Evolutionary conservation across 106 monocot species (phyloP).

Genomic region (Alisma plantagoaquatica): DNA sequence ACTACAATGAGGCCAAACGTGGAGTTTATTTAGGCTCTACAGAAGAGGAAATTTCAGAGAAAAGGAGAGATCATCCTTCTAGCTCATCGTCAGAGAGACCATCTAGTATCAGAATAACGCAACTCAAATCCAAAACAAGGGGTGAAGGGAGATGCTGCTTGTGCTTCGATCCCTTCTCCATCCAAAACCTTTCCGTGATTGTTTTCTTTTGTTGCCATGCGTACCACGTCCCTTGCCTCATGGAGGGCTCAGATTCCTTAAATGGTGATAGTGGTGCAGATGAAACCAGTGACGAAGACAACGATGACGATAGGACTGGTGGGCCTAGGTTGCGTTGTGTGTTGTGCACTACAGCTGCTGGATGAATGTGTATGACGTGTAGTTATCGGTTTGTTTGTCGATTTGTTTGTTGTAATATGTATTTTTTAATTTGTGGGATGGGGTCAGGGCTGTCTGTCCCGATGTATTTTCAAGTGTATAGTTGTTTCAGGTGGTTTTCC

Average conservation of each 20-base stretch:
- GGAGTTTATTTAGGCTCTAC: constrained; percentile 57
- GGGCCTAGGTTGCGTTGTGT: constrained; percentile 62
- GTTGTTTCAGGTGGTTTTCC: too few species aligned
- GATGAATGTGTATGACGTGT: constrained; percentile 12
- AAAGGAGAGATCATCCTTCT: constrained; percentile 16
- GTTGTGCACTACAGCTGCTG: constrained; percentile 81
- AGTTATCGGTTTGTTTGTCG: too few species aligned
- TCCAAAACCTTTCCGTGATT: constrained; percentile 58
- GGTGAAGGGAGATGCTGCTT: constrained; percentile 82
- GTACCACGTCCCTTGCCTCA: constrained; percentile 69
- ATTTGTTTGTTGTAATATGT: too few species aligned
- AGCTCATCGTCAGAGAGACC: constrained; percentile 12
- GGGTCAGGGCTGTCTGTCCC: too few species aligned
- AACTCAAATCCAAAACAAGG: constrained; percentile 63
- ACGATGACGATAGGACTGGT: constrained; percentile 21
- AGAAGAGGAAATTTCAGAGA: constrained; percentile 37
- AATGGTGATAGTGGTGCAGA: constrained; percentile 18
- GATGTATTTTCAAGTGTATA: too few species aligned
- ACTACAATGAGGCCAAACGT: constrained; percentile 69
- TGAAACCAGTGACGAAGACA: constrained; percentile 27
- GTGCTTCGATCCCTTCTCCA: constrained; percentile 82
- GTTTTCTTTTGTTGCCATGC: constrained; percentile 94
- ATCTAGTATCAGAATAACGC: constrained; percentile 12
- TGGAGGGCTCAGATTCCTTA: constrained; percentile 44
- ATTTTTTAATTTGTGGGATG: too few species aligned